A percentile compares a stretch with the other conserved stretches of the same genome.
Evolutionary conservation across 148 eudicot species (phyloP).

Genomic region (Rhododendron vialii): DNA sequence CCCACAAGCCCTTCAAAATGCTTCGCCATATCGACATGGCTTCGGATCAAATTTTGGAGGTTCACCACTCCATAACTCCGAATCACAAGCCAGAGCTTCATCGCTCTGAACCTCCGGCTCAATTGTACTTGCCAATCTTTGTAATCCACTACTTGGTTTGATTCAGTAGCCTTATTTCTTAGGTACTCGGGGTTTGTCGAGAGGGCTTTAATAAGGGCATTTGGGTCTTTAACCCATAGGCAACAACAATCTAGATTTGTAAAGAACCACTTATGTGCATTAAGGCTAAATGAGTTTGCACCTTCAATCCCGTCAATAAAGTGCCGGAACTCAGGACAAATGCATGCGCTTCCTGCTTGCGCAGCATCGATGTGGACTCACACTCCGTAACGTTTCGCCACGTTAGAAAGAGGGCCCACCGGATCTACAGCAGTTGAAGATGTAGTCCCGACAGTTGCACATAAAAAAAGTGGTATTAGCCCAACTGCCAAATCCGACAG

Average conservation of each 20-base stretch:
- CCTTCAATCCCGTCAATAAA: background rate
- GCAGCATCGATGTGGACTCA: background rate
- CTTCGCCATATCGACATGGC: background rate
- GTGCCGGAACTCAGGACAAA: background rate
- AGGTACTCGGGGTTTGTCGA: background rate
- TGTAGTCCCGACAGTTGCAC: background rate
- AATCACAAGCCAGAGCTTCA: background rate
- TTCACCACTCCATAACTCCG: background rate
- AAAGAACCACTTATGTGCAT: background rate
- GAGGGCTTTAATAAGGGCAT: background rate
- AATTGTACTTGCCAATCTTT: background rate
- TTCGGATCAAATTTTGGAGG: background rate
- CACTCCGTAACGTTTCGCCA: background rate
- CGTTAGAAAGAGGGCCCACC: background rate
- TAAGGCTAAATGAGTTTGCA: background rate
- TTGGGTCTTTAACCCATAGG: background rate
- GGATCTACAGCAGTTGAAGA: background rate
- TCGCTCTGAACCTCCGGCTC: background rate
- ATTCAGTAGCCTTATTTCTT: background rate
- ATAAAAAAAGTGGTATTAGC: background rate
- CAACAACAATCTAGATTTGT: background rate
- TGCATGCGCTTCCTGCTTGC: background rate
- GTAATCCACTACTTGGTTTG: background rate
- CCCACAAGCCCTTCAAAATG: background rate
- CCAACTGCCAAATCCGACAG: background rate